Base-by-base conservation (phyloP, 2,329 filamentous ascomycete genomes). In the Curvularia lunata region DNA sequence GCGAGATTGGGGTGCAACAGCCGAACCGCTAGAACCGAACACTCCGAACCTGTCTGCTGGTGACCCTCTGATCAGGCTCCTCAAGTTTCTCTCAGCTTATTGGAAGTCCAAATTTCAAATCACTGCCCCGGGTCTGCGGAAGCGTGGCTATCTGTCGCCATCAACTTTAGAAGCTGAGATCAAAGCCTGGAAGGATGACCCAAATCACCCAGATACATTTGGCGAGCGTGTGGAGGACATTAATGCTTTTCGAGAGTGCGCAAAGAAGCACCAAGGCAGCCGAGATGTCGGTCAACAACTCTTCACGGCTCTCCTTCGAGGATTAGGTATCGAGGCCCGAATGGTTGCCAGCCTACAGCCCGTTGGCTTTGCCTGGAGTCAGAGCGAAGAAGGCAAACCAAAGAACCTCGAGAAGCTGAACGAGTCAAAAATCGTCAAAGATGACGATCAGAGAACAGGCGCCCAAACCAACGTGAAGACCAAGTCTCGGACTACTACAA, bases 321-420 rank as follows among this genome's bases (percentile, higher is more conserved):
- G 88, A 0, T 73, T 98, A 10, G 91, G 91, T 0, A 80, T 98
- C 2, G 92, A 97, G 69, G 86, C 91, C 10, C 85, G 94, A 28
- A 84, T 98, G 82, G 87, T 98, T 2, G 88, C 88, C 9, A 97
- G 87, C 71, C 74, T 99, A 40, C 95, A 98, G 71, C 89, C 92
- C 1, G 79, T 91, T 21, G 95, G 95, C 0, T 97, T 96, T 75
- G 92, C 92, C 1, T 98, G 92, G 88, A 96, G 87, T 59, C 96
- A 94, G 74, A 78, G 84, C 10, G 95, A 99, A 76, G 91, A 95
- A 50, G 91, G 90, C 5, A 85, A 86, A 12, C 69, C 81, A 8
- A 75, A 72, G 65, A 84, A 70, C 37, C 42, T 74, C 10, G 60
- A 67, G 9, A 72, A 64, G 27, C 43, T 70, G 45, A 65, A 67